Evolutionary conservation across 495 filamentous ascomycete genomes (phyloP).

Genomic region (Melanomma pulvis-pyrius): DNA sequence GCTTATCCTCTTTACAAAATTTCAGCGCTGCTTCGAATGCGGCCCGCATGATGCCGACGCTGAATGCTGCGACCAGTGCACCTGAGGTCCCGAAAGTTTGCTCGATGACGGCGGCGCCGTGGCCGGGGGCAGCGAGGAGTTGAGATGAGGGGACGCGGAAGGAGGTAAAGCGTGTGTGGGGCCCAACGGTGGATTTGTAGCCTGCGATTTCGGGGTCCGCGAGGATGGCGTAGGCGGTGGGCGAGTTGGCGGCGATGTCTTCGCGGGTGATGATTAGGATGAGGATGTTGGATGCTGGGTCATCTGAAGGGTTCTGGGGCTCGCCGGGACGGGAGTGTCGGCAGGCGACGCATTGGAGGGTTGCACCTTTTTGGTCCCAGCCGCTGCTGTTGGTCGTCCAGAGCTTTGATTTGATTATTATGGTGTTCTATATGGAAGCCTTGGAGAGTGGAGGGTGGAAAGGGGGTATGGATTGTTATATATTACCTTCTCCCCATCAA

Average conservation of each 20-base stretch:
- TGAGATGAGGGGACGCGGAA: slow-evolving; percentile 53
- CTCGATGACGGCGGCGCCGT: slow-evolving; percentile 47
- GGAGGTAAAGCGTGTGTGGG: slow-evolving; percentile 53
- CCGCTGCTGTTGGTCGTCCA: slow-evolving; percentile 60
- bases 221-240: slow-evolving; percentile 49
- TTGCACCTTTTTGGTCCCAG: slow-evolving; percentile 57
- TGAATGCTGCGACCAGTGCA: slow-evolving; percentile 57
- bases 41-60: slow-evolving; percentile 56
- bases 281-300: slow-evolving; percentile 50
- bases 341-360: slow-evolving; percentile 58
- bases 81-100: slow-evolving; percentile 51
- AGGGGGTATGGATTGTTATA: too few relatives aligned
- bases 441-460: neutral
- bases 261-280: slow-evolving; percentile 54
- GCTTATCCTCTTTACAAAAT: slow-evolving; percentile 51
- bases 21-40: slow-evolving; percentile 56
- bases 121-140: slow-evolving; percentile 50
- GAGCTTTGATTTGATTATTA: slow-evolving; percentile 36
- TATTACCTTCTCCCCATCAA: slow-evolving; percentile 60
- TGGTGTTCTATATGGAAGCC: neutral
- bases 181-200: slow-evolving; percentile 52
- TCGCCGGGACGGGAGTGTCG: slow-evolving; percentile 37
- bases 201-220: slow-evolving; percentile 49
- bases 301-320: slow-evolving; percentile 22
- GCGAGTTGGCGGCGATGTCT: slow-evolving; percentile 48